Base-by-base conservation (phyloP, 345 rosid genomes). In the Bretschneidera sinensis region DNA sequence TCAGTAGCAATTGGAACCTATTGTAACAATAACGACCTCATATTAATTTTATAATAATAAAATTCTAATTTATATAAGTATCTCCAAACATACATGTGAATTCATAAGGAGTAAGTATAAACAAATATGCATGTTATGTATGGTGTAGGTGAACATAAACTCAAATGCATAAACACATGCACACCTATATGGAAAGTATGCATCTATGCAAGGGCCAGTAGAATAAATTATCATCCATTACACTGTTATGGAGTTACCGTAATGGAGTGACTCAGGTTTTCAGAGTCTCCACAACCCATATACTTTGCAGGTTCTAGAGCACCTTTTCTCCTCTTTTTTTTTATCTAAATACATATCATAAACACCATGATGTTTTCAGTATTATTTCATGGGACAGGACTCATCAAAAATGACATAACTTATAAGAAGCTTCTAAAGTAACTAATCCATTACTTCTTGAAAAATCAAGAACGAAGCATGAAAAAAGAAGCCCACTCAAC, bases 271-370 rank as follows among this genome's bases (percentile, higher is more conserved):
- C 96, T 89, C 67, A 87, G 60, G 66, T 85, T 92, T 76, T 89
- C 97, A 75, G 94, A 89, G 56, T 78, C 90, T 54, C 97, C 97
- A 66, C 81, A 81, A 16, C 98, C 97, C 97, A 92, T 87, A 66
- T 74, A 92, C 79, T 92, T 92, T 19, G 67, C 43, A 67, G 98
- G 96, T 76, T 89, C 96, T 58, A 25, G 85, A 13, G 94, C 91
- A 74, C 84, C 81, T 67, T 83, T 74, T 60, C 85, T 84, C 75
- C 91, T 89, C 85, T 71, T 87, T n/a, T 71, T 87, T 69, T 92
- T 92, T 33, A 92, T 83, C 98, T 91, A 76, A 18, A 65, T 16
- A 56, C 43, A 69, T 20, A 43, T 43, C 55, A 67, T 14, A 19
- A 66, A 62, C 21, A 50, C 17, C 53, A 31, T 58, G 1, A 39